Evolutionary conservation across 441 rosid genomes (phyloP).

Genomic region (Dalechampia spathulata): DNA sequence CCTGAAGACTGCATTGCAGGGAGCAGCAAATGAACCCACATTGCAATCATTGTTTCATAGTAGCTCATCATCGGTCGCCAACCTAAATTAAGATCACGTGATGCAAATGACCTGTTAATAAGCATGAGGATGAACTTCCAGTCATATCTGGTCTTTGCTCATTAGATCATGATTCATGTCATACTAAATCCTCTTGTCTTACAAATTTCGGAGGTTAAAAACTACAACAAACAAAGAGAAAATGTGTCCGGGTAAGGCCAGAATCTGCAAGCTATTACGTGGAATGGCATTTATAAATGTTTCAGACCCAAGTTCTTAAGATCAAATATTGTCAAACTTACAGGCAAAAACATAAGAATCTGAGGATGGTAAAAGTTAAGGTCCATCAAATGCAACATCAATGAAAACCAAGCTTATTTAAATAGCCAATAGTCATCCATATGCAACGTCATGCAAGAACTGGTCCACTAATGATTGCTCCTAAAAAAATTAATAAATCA

Average conservation of each 20-base stretch:
- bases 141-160: background rate
- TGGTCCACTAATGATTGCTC: slow-evolving; percentile 4
- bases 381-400: background rate
- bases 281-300: background rate
- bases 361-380: background rate
- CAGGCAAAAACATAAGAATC: background rate
- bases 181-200: background rate
- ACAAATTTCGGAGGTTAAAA: background rate
- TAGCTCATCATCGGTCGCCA: background rate
- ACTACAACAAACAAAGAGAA: background rate
- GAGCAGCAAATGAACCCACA: background rate
- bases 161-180: background rate
- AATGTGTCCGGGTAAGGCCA: background rate
- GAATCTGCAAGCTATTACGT: background rate
- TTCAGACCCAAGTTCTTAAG: background rate
- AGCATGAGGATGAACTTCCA: background rate
- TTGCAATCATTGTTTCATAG: background rate
- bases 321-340: background rate
- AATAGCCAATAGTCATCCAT: background rate
- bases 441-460: slow-evolving; percentile 4
- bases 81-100: background rate
- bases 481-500: background rate
- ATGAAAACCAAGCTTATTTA: background rate
- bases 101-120: background rate
- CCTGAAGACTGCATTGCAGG: background rate